Conservation (phyloP, 2,329 filamentous ascomycete species). For the Aspergillaceae sp. region DNA sequence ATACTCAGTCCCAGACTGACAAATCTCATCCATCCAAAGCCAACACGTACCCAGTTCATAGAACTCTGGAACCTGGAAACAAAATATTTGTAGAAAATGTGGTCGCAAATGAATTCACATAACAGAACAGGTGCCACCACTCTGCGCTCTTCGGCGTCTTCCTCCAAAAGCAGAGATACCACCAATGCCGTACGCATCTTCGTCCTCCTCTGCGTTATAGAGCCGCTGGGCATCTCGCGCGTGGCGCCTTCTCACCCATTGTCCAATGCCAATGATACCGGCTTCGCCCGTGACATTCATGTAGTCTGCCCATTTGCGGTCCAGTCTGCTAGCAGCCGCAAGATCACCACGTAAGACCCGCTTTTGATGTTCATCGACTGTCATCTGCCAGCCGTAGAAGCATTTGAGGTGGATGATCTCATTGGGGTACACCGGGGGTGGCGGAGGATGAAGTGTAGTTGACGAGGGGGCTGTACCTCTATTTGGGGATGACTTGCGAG, state of each 20-base stretch:
- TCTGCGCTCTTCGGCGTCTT: slow-evolving; percentile 55
- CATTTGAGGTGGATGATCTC: slow-evolving; percentile 83
- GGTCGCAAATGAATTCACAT: slow-evolving; percentile 45
- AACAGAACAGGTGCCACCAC: slow-evolving; percentile 49
- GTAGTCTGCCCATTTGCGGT: slow-evolving; percentile 85
- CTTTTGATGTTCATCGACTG: slow-evolving; percentile 86
- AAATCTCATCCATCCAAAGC: no score
- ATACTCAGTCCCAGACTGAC: no score
- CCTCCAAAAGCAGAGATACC: slow-evolving; percentile 34
- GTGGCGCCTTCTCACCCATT: slow-evolving; percentile 62
- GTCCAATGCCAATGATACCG: slow-evolving; percentile 51
- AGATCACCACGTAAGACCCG: slow-evolving; percentile 72
- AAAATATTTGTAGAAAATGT: not conserved
- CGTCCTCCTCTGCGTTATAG: slow-evolving; percentile 73
- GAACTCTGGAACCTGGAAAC: no score
- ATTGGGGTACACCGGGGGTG: slow-evolving; percentile 49
- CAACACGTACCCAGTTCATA: no score
- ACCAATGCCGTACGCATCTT: slow-evolving; percentile 28
- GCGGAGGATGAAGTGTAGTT: slow-evolving; percentile 14
- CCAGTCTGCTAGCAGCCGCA: slow-evolving; percentile 64
- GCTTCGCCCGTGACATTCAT: slow-evolving; percentile 90
- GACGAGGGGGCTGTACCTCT: slow-evolving; percentile 18
- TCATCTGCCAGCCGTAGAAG: slow-evolving; percentile 92
- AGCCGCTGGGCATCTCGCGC: slow-evolving; percentile 73
- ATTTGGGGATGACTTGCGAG: slow-evolving; percentile 22